A percentile compares a stretch with the other conserved stretches of the same genome.
Evolutionary conservation across 106 monocot genomes (phyloP).

Genomic region (Platanthera guangdongensis): DNA sequence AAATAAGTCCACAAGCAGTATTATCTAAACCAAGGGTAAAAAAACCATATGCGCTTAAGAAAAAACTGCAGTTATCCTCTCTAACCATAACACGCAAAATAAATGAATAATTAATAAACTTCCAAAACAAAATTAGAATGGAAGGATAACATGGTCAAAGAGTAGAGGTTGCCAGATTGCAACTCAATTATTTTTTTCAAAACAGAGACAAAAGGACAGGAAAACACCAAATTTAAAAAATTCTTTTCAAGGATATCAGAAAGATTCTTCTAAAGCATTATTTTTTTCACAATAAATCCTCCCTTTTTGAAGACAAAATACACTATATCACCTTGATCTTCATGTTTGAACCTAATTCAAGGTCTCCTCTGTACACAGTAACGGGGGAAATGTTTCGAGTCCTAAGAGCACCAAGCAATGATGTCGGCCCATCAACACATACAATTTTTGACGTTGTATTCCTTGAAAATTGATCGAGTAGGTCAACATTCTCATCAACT

Average conservation of each 20-base stretch:
- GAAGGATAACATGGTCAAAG: no score
- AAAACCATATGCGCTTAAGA: not conserved
- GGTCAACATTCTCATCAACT: conserved; percentile 63
- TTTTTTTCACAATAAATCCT: not conserved
- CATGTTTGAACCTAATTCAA: conserved; percentile 79
- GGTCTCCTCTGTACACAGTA: conserved; percentile 86
- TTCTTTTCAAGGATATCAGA: no score
- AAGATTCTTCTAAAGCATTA: not conserved
- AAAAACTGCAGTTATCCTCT: not conserved
- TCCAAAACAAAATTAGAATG: no score
- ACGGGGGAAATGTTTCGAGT: conserved; percentile 79
- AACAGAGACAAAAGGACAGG: no score
- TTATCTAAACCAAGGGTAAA: not conserved
- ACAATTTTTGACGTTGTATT: conserved; percentile 41
- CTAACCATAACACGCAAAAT: not conserved
- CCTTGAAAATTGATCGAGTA: conserved; percentile 57
- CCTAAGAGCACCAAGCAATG: conserved; percentile 77
- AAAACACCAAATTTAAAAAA: no score
- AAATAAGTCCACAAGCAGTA: not conserved
- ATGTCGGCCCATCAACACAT: conserved; percentile 47
- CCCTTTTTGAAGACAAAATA: not conserved
- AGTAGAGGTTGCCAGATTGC: no score
- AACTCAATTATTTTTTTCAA: no score
- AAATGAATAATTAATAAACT: no score
- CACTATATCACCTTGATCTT: conserved; percentile 81